Evolutionary conservation across 208 protist genomes (phyloP), one percentile per base, ranked within the genome.

Genomic region (Perkinsela sp.): DNA sequence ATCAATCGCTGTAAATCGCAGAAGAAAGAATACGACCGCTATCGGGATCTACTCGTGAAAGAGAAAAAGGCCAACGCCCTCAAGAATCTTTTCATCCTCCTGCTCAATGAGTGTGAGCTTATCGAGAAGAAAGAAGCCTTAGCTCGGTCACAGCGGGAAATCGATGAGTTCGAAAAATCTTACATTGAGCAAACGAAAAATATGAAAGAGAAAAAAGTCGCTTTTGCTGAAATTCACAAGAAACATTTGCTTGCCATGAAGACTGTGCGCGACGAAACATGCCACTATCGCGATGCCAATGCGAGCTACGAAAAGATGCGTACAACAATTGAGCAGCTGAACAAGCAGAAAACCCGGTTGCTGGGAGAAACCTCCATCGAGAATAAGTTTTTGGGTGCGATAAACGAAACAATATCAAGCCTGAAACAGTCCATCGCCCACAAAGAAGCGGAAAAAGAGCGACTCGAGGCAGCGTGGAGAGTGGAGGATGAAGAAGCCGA

Each of bases 1-100:
- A 89, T 94, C 28, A 90, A 93, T 48, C 89, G 96, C 75, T 91
- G 90, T 72, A 88, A 90, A 1, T 74, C 93, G 32, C 92, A 95
- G 65, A 92, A 95, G 79, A 89, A 95, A 68, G 94, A 98, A 76
- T 89, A 91, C 0, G 87, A 96, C 70, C 80, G 76, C 74, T 93
- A 82, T 74, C 78, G 80, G 30, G 76, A 87, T 57, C 72, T 85
- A 15, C 31, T 75, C 16, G 70, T 78, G 48, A 74, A 78, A 31
- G 73, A 78, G 30, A 70, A 74, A 31, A 69, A 81, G 1, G 77
- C 86, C 29, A 76, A 81, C 65, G 74, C 83, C 22, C 70, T 90
- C 69, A 70, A 83, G 6, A 82, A 82, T 0, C 75, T 96, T 1
- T 83, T 81, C 0, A 78, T 96, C 74, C 77, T 97, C 22, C 95